A percentile compares a stretch with the other conserved stretches of the same genome.
Evolutionary conservation across 2,329 filamentous ascomycete genomes (phyloP).

Genomic region (Cladosporium sp.): DNA sequence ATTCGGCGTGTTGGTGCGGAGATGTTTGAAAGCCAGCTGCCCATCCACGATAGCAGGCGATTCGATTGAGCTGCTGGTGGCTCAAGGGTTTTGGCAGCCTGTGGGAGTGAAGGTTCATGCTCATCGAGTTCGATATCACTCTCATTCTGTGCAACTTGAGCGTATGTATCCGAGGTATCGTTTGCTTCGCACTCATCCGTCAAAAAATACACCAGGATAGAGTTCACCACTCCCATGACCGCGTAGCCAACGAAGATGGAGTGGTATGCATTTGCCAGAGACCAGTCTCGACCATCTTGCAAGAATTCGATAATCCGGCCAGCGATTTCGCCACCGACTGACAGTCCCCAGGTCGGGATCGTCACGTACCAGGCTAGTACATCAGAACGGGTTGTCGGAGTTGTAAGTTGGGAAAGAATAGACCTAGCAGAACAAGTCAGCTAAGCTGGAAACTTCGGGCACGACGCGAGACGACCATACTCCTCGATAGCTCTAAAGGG

Average conservation of each 20-base stretch:
- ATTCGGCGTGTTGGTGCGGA: conserved; percentile 56
- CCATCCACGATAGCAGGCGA: conserved; percentile 24
- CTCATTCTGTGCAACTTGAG: conserved; percentile 32
- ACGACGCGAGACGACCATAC: conserved; percentile 19
- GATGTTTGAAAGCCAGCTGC: conserved; percentile 52
- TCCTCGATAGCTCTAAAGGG: conserved; percentile 69
- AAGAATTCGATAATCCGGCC: conserved; percentile 55
- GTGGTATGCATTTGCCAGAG: conserved; percentile 56
- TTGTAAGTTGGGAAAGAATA: conserved; percentile 61
- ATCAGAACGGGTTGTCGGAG: conserved; percentile 56
- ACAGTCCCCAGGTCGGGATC: conserved; percentile 56
- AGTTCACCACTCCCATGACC: conserved; percentile 55
- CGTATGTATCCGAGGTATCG: conserved; percentile 36
- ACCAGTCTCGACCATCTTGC: conserved; percentile 49
- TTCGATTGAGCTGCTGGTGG: background rate
- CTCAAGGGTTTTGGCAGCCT: background rate
- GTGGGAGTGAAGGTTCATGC: background rate
- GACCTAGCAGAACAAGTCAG: conserved; percentile 26
- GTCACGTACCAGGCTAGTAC: conserved; percentile 69
- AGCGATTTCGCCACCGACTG: conserved; percentile 54
- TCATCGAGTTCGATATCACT: conserved; percentile 26
- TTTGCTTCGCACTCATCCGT: conserved; percentile 53
- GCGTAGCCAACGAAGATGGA: conserved; percentile 60
- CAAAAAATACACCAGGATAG: conserved; percentile 49
- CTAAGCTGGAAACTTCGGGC: conserved; percentile 46